Base-by-base conservation (phyloP, 371 early-diverging fungal species). In the Neoconidiobolus thromboides region DNA sequence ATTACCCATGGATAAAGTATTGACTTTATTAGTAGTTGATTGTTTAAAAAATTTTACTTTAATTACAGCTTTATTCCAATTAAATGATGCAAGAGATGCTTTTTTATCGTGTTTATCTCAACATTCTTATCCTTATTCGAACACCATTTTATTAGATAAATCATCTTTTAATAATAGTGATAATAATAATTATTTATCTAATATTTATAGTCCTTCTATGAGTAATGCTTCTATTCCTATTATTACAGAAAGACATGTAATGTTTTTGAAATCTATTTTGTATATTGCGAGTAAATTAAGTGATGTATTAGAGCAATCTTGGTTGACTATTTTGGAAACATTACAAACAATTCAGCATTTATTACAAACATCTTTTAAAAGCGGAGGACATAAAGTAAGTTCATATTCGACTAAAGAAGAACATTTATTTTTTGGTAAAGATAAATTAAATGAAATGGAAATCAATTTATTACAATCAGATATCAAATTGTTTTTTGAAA, bases 291-390 rank as follows among this genome's bases (percentile, higher is more conserved):
- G 82, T 69, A 81, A 75, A 36, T 73, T 94, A 48, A 81, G 82
- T 1, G 73, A 82, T 2, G 80, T 81, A 1, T 68, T 96, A 50
- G 87, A 83, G 6, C 71, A 81, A 14, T 77, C 86, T 15, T 96
- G 97, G 97, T 89, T 82, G 63, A 68, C 81, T 37, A 78, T 95
- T 0, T 66, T 94, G 41, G 91, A 90, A 62, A 89, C 93, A 0
- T 70, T 94, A 62, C 93, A 93, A 64, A 79, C 85, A 15, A 87
- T 89, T 0, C 90, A 93, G 38, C 78, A 77, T 60, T 62, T 81
- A 14, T 62, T 87, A 51, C 64, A 26, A 10, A 7, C 26, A 3
- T 47, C 60, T 49, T 48, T 36, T 38, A 38, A 38, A 38, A 5
- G n/a, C 3, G 48, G 44, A 15, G 26, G 49, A 26, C 26, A 26